These are phyloP conservation scores for Exserohilum turcica DNA, from an alignment of 2,329 filamentous ascomycete species.

Conservation along the genomic window DNA sequence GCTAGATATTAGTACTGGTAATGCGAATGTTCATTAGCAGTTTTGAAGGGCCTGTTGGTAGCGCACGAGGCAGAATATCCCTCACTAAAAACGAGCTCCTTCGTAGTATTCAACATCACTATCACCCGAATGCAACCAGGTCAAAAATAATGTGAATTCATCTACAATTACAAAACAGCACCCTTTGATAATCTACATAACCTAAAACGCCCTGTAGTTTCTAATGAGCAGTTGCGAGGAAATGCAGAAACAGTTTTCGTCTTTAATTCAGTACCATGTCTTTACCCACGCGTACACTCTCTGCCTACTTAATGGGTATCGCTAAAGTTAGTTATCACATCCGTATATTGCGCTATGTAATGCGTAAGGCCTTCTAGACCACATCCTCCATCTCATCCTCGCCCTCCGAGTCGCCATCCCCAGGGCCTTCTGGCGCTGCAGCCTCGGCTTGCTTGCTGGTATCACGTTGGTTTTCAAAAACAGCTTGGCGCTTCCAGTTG, in stretches of 20 bases:
- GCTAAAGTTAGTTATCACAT: constrained; percentile 1
- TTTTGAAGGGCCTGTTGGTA: no score
- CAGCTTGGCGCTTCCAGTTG: constrained; percentile 78
- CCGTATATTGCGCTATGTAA: neutral
- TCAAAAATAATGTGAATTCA: neutral
- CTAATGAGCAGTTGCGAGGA: neutral
- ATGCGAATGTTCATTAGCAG: no score
- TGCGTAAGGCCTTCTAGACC: constrained; percentile 20
- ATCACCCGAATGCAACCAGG: no score
- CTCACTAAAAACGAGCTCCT: no score
- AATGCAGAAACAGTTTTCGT: neutral
- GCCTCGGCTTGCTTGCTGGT: constrained; percentile 39
- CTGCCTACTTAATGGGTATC: constrained; percentile 6
- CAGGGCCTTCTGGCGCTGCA: constrained; percentile 46
- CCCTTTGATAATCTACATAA: neutral
- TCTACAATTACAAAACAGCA: neutral
- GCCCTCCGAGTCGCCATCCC: constrained; percentile 70
- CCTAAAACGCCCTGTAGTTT: neutral
- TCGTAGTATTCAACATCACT: no score
- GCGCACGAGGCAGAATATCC: no score
- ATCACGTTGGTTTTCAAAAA: constrained; percentile 59
- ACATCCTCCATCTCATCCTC: constrained; percentile 81
- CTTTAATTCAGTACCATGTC: neutral
- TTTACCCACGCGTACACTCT: neutral
- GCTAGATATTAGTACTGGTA: no score